Percentiles rank a stretch among this genome's conserved stretches.
Evolutionary conservation across 352 stramenopile genomes (phyloP).

Genomic region (Globisporangium recalcitrans): DNA sequence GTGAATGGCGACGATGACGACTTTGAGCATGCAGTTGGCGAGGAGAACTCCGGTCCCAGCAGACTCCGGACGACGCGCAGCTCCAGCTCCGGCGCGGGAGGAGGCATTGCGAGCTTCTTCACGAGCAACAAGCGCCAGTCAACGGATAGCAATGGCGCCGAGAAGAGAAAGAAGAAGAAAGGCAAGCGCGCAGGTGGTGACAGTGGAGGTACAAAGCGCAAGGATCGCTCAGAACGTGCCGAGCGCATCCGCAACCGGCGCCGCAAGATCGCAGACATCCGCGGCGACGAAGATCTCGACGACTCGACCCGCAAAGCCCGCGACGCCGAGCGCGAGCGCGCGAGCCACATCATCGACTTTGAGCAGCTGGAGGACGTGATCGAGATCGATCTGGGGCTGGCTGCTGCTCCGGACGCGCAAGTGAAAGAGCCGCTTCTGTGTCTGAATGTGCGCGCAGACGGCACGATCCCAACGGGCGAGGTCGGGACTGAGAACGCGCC

Average conservation of each 20-base stretch:
- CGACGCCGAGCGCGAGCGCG: constrained; percentile 55
- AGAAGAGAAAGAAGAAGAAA: background rate
- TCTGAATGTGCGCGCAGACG: constrained; percentile 48
- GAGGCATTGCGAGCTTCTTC: constrained; percentile 13
- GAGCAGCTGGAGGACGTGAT: constrained; percentile 29
- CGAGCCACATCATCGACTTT: constrained; percentile 30
- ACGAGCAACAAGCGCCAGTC: background rate
- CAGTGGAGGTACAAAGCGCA: constrained; percentile 20
- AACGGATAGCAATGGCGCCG: background rate
- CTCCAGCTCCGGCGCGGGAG: no score
- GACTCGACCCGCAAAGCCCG: constrained; percentile 53
- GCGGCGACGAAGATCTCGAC: constrained; percentile 66
- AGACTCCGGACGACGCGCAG: background rate
- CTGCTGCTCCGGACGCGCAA: constrained; percentile 10
- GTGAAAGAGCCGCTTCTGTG: constrained; percentile 38
- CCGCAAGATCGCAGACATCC: constrained; percentile 57
- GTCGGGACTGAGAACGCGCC: constrained; percentile 44
- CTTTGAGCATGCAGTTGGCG: constrained; percentile 2
- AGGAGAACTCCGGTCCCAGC: background rate
- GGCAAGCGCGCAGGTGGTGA: background rate
- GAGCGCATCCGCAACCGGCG: constrained; percentile 41
- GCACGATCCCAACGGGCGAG: constrained; percentile 31
- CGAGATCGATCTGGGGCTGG: constrained; percentile 14
- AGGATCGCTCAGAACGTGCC: constrained; percentile 12
- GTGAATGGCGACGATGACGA: constrained; percentile 16